These are phyloP conservation scores for Colletotrichum incanum DNA, from an alignment of 2,329 filamentous ascomycete species.

Conservation along the genomic window DNA sequence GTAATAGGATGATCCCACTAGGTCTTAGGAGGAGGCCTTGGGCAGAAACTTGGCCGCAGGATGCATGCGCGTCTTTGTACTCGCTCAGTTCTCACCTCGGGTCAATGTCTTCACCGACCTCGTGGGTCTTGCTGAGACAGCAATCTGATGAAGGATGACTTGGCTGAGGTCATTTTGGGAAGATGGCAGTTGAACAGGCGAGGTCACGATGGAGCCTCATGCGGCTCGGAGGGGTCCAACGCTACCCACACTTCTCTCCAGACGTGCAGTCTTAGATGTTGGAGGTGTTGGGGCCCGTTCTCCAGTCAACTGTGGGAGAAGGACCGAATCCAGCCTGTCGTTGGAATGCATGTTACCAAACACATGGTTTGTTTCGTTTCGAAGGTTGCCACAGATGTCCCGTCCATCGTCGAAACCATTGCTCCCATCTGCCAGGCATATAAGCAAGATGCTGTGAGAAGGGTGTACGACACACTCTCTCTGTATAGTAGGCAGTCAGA, in stretches of 20 bases:
- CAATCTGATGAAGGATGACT: constrained; percentile 26
- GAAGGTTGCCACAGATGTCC: neutral
- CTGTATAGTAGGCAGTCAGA: neutral
- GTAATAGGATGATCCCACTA: neutral
- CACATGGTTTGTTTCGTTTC: neutral
- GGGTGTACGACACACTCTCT: neutral
- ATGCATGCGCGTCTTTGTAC: constrained; percentile 32
- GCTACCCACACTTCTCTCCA: constrained; percentile 24
- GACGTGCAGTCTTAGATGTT: constrained; percentile 19
- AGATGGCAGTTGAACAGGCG: neutral
- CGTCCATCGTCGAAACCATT: neutral
- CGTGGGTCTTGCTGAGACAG: constrained; percentile 13
- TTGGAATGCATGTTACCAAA: neutral
- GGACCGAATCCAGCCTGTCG: neutral
- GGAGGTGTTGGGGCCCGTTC: constrained; percentile 4
- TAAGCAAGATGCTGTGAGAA: neutral
- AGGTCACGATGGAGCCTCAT: constrained; percentile 11
- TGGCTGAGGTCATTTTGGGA: constrained; percentile 41
- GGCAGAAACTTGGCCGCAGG: neutral
- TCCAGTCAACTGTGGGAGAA: constrained; percentile 11
- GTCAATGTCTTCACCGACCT: neutral
- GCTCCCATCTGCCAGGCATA: no score
- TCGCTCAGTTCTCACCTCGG: constrained; percentile 22
- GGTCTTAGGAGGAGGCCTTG: constrained; percentile 3
- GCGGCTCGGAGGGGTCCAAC: constrained; percentile 15